Percentiles rank a stretch among this genome's conserved stretches.
These are phyloP conservation scores for Pseudocercospora musae DNA, from an alignment of 2,329 filamentous ascomycete species.

Conservation along the genomic window DNA sequence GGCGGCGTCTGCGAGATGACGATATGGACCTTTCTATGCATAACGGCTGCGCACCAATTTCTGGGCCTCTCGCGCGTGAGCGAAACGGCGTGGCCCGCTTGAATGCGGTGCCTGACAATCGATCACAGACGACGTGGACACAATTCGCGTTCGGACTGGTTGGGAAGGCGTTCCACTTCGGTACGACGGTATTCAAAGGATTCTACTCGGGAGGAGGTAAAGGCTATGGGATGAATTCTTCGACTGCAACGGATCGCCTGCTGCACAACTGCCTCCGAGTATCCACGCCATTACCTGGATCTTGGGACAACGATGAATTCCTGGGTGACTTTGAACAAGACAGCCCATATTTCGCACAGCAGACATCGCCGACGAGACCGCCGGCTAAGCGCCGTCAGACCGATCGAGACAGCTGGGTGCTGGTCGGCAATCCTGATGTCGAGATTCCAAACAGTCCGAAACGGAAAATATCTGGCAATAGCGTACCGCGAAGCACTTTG, in stretches of 20 bases:
- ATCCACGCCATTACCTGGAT: constrained; percentile 51
- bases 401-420: constrained; percentile 48
- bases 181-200: constrained; percentile 69
- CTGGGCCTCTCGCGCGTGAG: constrained; percentile 35
- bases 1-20: constrained; percentile 23
- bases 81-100: constrained; percentile 35
- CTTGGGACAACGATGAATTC: constrained; percentile 51
- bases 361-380: constrained; percentile 21
- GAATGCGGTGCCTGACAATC: constrained; percentile 14
- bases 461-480: constrained; percentile 33
- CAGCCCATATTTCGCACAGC: constrained; percentile 41
- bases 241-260: constrained; percentile 18
- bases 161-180: constrained; percentile 82
- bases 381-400: constrained; percentile 47
- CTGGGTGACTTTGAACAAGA: constrained; percentile 44
- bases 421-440: constrained; percentile 49
- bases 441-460: constrained; percentile 49
- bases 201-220: constrained; percentile 83
- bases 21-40: constrained; percentile 17
- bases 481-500: constrained; percentile 17
- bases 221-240: constrained; percentile 57
- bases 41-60: constrained; percentile 14
- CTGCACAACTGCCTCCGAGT: constrained; percentile 27
- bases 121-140: constrained; percentile 47
- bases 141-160: constrained; percentile 60